Base-by-base conservation (phyloP, 805 yeast genomes). In the Wickerhamomyces pijperi region DNA sequence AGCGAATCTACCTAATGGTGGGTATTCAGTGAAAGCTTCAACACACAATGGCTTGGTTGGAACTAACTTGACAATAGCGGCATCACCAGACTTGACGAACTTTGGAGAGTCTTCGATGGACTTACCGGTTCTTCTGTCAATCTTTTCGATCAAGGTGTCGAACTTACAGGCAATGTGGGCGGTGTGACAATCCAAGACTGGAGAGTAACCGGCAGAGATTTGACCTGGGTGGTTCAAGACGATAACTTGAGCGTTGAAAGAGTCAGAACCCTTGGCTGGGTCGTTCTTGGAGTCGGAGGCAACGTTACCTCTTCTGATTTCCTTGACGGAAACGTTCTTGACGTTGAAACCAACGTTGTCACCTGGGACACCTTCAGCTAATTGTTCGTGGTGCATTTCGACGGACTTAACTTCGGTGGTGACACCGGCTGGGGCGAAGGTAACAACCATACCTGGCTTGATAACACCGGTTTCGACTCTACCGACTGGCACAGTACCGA, bases 1-100 rank as follows among this genome's bases (percentile, higher is more conserved):
- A 65, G 87, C 88, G 74, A 88, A 78, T 82, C 96, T 86, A 76
- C 94, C 87, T 69, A 87, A 71, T 76, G 95, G 96, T 67, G 92
- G 95, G 82, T 86, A 86, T 66, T 83, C 87, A 61, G 78, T 70
- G 81, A 76, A 87, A 58, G 92, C 79, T 74, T 86, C 95, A 58
- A 87, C 96, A 74, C 95, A 86, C 77, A 87, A 81, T 61, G 95
- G 90, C 77, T 85, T 90, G 63, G 85, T 67, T 61, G 90, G 85
- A 58, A 85, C 76, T 73, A 87, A 75, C 65, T 78, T 78, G 58
- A 90, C 95, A 65, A 86, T 82, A 61, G 94, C 88, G 72, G 94
- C 90, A 74, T 87, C 94, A 71, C 95, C 95, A 63, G 92, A 81
- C 75, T 87, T 86, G 71, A 92, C 77, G 75, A 78, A 82, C 67